A percentile compares a stretch with the other conserved stretches of the same genome.
These are phyloP conservation scores for Limonium bicolor DNA, from an alignment of 148 eudicot species.

Conservation along the genomic window DNA sequence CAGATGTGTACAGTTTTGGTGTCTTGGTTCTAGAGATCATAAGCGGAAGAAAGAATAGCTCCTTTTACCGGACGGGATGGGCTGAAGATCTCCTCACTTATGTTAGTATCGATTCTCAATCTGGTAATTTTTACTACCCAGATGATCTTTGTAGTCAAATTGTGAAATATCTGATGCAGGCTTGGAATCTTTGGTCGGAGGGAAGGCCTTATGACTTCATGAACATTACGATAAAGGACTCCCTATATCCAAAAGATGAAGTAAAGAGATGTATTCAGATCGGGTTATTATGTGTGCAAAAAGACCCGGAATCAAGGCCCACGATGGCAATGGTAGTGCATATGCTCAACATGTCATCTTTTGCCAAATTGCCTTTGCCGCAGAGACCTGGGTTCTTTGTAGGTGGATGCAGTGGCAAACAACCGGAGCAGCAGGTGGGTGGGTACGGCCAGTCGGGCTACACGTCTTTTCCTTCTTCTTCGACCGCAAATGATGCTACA, in stretches of 20 bases:
- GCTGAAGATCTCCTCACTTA: slow-evolving; percentile 15
- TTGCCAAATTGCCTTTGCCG: slow-evolving; percentile 16
- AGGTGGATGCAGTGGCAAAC: no score
- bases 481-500: no score
- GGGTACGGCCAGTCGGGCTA: no score
- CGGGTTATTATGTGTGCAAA: slow-evolving; percentile 25
- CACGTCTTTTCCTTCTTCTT: no score
- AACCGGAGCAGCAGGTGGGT: no score
- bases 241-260: slow-evolving; percentile 13
- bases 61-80: background rate
- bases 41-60: slow-evolving; percentile 21
- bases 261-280: slow-evolving; percentile 19
- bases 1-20: slow-evolving; percentile 36
- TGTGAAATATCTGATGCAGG: slow-evolving; percentile 4
- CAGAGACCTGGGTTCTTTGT: slow-evolving; percentile 12
- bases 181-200: slow-evolving; percentile 24
- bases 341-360: slow-evolving; percentile 12
- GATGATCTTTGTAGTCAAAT: background rate
- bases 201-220: slow-evolving; percentile 13
- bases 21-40: slow-evolving; percentile 23
- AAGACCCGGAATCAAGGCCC: slow-evolving; percentile 15
- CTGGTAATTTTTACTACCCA: no score
- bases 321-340: slow-evolving; percentile 14
- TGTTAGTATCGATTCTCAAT: slow-evolving; percentile 14
- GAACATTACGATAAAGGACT: slow-evolving; percentile 10